A percentile compares a stretch with the other conserved stretches of the same genome.
These are phyloP conservation scores for Ophiobolus disseminans DNA, from an alignment of 2,329 filamentous ascomycete genomes.

Conservation along the genomic window DNA sequence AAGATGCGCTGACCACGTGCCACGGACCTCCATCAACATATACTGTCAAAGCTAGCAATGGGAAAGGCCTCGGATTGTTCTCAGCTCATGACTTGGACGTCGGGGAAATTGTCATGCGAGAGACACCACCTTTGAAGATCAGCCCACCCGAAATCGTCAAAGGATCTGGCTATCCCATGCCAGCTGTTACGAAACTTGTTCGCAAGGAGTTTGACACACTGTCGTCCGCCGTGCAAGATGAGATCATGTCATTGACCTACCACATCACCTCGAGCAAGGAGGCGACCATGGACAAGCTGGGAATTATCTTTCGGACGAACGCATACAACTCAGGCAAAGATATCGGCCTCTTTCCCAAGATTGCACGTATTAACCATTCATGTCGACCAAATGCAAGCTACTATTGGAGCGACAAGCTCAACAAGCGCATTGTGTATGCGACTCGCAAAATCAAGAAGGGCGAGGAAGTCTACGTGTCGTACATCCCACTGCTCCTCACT, in stretches of 20 bases:
- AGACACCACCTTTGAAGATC: conserved; percentile 48
- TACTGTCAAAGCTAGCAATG: conserved; percentile 39
- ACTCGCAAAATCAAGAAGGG: conserved; percentile 46
- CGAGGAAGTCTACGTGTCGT: conserved; percentile 51
- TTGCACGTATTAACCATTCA: conserved; percentile 47
- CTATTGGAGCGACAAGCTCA: conserved; percentile 42
- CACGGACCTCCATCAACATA: conserved; percentile 33
- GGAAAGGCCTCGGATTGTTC: conserved; percentile 55
- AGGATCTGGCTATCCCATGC: conserved; percentile 36
- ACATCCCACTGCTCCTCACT: conserved; percentile 44
- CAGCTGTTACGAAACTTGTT: conserved; percentile 28
- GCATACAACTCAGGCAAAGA: conserved; percentile 43
- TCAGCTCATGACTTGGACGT: conserved; percentile 46
- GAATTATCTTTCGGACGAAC: conserved; percentile 46
- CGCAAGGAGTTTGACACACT: conserved; percentile 34
- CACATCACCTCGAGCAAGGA: conserved; percentile 27
- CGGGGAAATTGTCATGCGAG: conserved; percentile 51
- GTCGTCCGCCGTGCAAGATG: conserved; percentile 23
- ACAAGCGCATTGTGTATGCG: conserved; percentile 46
- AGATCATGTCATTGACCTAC: conserved; percentile 38
- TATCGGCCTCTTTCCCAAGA: conserved; percentile 44
- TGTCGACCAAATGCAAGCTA: conserved; percentile 49
- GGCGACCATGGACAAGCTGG: conserved; percentile 28
- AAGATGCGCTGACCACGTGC: conserved; percentile 18
- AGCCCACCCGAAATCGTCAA: conserved; percentile 34